Conservation (phyloP, 441 rosid species). For the Pelargonium citronellum region DNA sequence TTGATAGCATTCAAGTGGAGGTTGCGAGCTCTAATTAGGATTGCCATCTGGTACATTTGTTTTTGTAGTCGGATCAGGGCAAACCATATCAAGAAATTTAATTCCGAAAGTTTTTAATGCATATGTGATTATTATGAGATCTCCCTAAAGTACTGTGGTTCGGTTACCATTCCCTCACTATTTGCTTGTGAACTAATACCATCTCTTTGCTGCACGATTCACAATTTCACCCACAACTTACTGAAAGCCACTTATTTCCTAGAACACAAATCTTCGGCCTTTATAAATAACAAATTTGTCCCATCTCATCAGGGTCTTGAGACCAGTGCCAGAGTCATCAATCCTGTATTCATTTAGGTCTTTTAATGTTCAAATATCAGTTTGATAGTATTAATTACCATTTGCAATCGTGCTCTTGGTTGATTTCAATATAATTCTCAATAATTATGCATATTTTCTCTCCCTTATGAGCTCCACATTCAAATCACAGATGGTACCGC, state of each 20-base stretch:
- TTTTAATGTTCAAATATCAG: neutral
- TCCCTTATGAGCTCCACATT: neutral
- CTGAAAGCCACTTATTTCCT: neutral
- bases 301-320: constrained; percentile 3
- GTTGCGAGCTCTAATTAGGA: neutral
- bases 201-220: neutral
- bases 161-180: neutral
- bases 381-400: neutral
- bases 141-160: neutral
- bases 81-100: neutral
- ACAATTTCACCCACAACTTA: neutral
- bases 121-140: neutral
- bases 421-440: neutral
- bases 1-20: neutral
- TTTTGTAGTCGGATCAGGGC: neutral
- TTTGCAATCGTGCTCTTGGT: neutral
- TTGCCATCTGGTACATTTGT: neutral
- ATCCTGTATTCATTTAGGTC: constrained; percentile 8
- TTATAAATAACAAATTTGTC: neutral
- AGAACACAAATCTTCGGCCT: neutral
- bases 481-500: neutral
- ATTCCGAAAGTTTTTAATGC: neutral
- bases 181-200: neutral
- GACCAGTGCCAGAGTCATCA: neutral
- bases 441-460: neutral